A percentile compares a stretch with the other conserved stretches of the same genome.
These are phyloP conservation scores for Fragilaria crotonensis DNA, from an alignment of 108 stramenopile genomes.

Conservation along the genomic window DNA sequence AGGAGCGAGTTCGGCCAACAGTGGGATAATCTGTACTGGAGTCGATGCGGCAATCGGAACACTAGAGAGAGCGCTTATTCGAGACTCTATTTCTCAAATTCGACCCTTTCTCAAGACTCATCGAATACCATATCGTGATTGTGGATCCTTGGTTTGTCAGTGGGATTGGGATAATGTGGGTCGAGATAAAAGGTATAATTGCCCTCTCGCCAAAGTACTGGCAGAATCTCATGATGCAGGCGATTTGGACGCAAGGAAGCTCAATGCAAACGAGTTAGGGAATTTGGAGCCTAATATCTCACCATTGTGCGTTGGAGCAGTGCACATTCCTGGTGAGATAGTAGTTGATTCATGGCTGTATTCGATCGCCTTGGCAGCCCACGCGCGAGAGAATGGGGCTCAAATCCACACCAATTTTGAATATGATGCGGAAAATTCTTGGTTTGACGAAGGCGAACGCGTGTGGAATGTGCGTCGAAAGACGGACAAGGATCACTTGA, in stretches of 20 bases:
- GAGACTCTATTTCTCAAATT: constrained; percentile 54
- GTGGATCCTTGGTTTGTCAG: constrained; percentile 64
- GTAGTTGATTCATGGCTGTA: constrained; percentile 83
- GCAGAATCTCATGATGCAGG: constrained; percentile 63
- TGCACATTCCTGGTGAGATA: constrained; percentile 73
- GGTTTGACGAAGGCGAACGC: constrained; percentile 20
- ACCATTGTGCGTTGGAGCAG: constrained; percentile 36
- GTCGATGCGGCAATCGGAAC: constrained; percentile 68
- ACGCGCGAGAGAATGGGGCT: constrained; percentile 61
- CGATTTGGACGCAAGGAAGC: constrained; percentile 51
- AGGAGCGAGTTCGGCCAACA: constrained; percentile 54
- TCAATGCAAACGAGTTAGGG: constrained; percentile 24
- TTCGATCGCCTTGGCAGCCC: constrained; percentile 56
- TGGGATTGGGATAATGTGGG: constrained; percentile 51
- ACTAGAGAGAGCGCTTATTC: constrained; percentile 65
- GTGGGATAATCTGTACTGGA: constrained; percentile 75
- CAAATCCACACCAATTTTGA: constrained; percentile 24
- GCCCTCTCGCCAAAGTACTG: constrained; percentile 26
- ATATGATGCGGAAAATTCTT: constrained; percentile 24
- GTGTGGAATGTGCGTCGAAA: constrained; percentile 27
- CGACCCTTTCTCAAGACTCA: constrained; percentile 39
- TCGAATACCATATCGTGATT: constrained; percentile 50
- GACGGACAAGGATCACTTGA: not conserved
- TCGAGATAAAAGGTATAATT: constrained; percentile 5
- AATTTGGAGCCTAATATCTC: constrained; percentile 48